These are phyloP conservation scores for Malus fusca DNA, from an alignment of 306 rosid genomes.

Conservation along the genomic window DNA sequence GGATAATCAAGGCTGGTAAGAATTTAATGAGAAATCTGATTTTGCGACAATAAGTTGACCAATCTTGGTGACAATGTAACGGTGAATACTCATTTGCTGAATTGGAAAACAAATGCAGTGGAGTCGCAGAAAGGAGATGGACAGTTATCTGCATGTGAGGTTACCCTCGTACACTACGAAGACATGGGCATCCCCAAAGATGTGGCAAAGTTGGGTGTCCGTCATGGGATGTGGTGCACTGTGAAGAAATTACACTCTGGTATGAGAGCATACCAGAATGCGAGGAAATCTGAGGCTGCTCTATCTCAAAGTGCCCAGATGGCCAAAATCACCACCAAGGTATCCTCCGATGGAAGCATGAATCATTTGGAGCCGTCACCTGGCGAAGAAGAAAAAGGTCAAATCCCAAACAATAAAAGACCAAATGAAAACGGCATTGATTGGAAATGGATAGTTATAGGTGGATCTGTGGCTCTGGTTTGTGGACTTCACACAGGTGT, in stretches of 20 bases:
- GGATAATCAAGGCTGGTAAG: slow-evolving; percentile 90
- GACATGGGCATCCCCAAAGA: slow-evolving; percentile 99
- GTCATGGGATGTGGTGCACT: slow-evolving; percentile 99
- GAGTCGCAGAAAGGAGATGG: slow-evolving; percentile 94
- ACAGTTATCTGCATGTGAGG: slow-evolving; percentile 83
- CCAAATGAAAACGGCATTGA: slow-evolving; percentile 50
- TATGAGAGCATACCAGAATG: slow-evolving; percentile 89
- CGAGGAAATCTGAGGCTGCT: slow-evolving; percentile 53
- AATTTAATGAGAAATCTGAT: neutral
- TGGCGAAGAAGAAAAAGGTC: slow-evolving; percentile 33
- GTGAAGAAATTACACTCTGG: slow-evolving; percentile 90
- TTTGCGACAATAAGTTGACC: slow-evolving; percentile 1
- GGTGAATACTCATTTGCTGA: slow-evolving; percentile 11
- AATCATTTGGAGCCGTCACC: slow-evolving; percentile 33
- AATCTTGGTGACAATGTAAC: slow-evolving; percentile 1
- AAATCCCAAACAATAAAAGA: slow-evolving; percentile 10
- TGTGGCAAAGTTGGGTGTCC: slow-evolving; percentile 92
- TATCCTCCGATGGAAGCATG: slow-evolving; percentile 34
- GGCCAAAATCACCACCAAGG: slow-evolving; percentile 72
- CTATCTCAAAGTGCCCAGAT: slow-evolving; percentile 63
- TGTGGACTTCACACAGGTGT: slow-evolving; percentile 82
- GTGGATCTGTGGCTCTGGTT: slow-evolving; percentile 87
- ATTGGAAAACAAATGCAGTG: slow-evolving; percentile 47
- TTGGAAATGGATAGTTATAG: slow-evolving; percentile 93
- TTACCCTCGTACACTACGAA: slow-evolving; percentile 78